These are phyloP conservation scores for Chaetomium fimeti DNA, from an alignment of 495 filamentous ascomycete genomes.

Conservation along the genomic window DNA sequence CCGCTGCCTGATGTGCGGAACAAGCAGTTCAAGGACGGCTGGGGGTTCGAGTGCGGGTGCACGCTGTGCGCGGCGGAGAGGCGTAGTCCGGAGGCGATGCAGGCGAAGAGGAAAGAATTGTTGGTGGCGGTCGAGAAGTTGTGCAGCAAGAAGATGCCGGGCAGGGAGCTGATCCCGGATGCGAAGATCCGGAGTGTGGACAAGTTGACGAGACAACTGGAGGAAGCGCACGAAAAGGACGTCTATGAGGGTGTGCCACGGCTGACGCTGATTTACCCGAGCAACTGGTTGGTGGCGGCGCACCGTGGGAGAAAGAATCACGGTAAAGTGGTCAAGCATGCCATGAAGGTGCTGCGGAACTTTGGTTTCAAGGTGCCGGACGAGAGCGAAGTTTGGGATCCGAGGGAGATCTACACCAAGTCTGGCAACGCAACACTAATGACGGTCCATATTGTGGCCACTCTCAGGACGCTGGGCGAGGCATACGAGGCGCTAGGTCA, in stretches of 20 bases:
- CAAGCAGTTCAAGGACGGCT: constrained; percentile 36
- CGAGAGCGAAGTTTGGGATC: constrained; percentile 32
- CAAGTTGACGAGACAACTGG: constrained; percentile 35
- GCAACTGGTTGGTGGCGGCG: constrained; percentile 44
- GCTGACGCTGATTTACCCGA: constrained; percentile 44
- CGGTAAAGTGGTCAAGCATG: constrained; percentile 40
- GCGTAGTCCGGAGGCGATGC: constrained; percentile 15
- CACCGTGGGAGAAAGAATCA: constrained; percentile 40
- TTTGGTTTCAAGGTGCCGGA: constrained; percentile 43
- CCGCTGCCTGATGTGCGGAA: constrained; percentile 21
- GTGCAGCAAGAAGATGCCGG: constrained; percentile 27
- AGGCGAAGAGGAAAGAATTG: constrained; percentile 31
- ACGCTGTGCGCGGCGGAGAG: constrained; percentile 40
- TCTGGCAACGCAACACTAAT: constrained; percentile 34
- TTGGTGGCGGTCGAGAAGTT: constrained; percentile 32
- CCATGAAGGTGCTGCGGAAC: constrained; percentile 41
- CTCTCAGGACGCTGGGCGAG: constrained; percentile 40
- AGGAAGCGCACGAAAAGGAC: constrained; percentile 39
- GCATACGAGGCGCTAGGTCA: constrained; percentile 36
- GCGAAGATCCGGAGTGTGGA: constrained; percentile 37
- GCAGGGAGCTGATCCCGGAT: constrained; percentile 31
- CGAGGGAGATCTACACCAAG: constrained; percentile 27
- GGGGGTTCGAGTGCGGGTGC: constrained; percentile 54
- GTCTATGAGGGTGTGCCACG: constrained; percentile 41
- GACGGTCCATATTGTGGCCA: constrained; percentile 43